These are phyloP conservation scores for Termitomyces sp. DNA, from an alignment of 768 basidiomycete genomes.

Conservation along the genomic window DNA sequence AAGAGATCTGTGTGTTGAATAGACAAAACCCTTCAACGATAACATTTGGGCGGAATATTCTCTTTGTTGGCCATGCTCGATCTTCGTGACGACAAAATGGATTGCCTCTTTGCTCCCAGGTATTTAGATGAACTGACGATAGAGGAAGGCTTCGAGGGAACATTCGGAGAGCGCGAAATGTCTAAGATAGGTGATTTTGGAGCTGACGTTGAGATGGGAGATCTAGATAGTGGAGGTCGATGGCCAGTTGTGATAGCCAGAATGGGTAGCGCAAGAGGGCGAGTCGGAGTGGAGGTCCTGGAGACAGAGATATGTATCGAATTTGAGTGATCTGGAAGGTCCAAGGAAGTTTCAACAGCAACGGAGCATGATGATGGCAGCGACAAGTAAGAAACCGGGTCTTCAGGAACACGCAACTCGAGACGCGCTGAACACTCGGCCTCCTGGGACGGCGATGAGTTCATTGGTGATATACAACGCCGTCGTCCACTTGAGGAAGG, in stretches of 20 bases:
- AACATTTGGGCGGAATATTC: neutral
- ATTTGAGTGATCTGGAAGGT: too few species aligned
- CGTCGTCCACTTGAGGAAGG: neutral
- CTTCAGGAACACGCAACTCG: neutral
- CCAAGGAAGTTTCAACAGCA: neutral
- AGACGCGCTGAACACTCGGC: neutral
- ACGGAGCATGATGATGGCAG: neutral
- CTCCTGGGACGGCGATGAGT: neutral
- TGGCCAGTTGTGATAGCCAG: neutral
- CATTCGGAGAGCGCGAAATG: neutral
- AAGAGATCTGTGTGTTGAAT: neutral
- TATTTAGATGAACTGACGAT: neutral
- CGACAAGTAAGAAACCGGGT: neutral
- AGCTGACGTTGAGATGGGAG: neutral
- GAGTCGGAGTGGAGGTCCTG: neutral
- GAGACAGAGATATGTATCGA: neutral
- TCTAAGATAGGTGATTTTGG: neutral
- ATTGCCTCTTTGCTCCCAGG: neutral
- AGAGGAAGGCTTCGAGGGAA: neutral
- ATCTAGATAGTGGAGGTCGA: neutral
- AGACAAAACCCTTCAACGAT: neutral
- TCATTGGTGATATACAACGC: too few species aligned
- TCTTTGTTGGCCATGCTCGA: conserved; percentile 3
- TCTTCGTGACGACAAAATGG: neutral
- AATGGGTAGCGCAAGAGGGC: neutral